Conservation (phyloP, 192 early-diverging fungal species). For the Backusella circina region DNA sequence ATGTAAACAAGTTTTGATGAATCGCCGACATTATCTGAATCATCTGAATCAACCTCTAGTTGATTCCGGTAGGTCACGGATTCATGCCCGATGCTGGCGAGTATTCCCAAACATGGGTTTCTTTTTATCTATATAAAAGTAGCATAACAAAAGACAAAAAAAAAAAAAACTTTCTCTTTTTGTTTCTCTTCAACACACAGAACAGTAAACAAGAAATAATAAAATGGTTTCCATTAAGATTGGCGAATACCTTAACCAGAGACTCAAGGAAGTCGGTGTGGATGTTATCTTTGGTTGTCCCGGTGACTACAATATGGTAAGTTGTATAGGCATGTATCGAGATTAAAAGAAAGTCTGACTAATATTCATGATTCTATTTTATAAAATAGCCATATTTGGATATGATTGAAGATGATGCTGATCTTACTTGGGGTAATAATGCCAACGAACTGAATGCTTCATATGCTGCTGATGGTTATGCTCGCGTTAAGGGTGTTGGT, state of each 20-base stretch:
- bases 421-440: constrained; percentile 39
- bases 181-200: background rate
- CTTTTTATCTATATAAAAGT: background rate
- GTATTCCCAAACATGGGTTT: background rate
- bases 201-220: background rate
- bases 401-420: constrained; percentile 33
- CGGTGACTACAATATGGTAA: constrained; percentile 46
- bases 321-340: background rate
- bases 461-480: constrained; percentile 49
- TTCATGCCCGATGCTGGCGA: background rate
- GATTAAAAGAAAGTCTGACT: background rate
- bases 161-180: background rate
- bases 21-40: background rate
- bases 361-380: background rate
- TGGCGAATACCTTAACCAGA: constrained; percentile 34
- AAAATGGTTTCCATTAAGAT: constrained; percentile 21
- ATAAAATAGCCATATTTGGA: constrained; percentile 20
- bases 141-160: background rate
- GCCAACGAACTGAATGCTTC: constrained; percentile 39
- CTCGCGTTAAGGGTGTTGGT: constrained; percentile 35
- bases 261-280: constrained; percentile 41
- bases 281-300: constrained; percentile 42
- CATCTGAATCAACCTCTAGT: background rate
- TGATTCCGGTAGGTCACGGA: background rate
- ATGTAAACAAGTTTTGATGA: background rate